Base-by-base conservation (phyloP, 768 basidiomycete genomes). In the Trametes coccinea region DNA sequence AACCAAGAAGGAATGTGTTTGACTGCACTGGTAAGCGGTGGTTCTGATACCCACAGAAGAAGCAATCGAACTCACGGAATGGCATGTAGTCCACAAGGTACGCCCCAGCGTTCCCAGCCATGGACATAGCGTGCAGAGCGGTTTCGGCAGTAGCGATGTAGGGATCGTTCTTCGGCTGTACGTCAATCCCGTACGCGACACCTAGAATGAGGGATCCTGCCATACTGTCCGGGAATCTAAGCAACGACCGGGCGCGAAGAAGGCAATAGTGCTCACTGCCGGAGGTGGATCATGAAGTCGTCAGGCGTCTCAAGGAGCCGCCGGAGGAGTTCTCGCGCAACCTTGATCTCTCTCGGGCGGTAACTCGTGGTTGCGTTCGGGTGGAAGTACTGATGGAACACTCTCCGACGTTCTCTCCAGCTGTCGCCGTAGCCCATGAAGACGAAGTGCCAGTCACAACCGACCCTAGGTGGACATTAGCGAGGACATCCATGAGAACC, bases 131-230 rank as follows among this genome's bases (percentile, higher is more conserved):
- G 5, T 73, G 63, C 9, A 77, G 65, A 2, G 80, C 78, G 5
- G 74, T 66, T 33, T 81, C 76, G 0, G 79, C 80, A 1, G 77
- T 68, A 0, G 67, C 63, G 37, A 85, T 72, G 62, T 77, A 79
- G 2, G 81, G 79, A 62, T 84, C 84, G 56, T 79, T 66, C 13
- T 66, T 46, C 0, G 76, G 71, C 40, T 73, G 61, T 8, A 79
- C 73, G 11, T 78, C 67, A 17, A 83, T 72, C 2, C 83, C 84
- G 62, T 84, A 84, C 0, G 79, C 77, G 8, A 82, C 61, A 0
- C 74, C 75, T 52, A 83, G 68, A 10, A 79, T 69, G 17, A 77
- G 69, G n/a, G 74, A 71, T 10, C 76, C 80, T 2, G 78, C 71
- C 65, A 78, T 72, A 45, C 80, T 82, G 53, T n/a, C 53, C 51